phyloP scores from a whole-genome alignment of 352 stramenopile genomes.

The Phytopythium mirpurense region DNA sequence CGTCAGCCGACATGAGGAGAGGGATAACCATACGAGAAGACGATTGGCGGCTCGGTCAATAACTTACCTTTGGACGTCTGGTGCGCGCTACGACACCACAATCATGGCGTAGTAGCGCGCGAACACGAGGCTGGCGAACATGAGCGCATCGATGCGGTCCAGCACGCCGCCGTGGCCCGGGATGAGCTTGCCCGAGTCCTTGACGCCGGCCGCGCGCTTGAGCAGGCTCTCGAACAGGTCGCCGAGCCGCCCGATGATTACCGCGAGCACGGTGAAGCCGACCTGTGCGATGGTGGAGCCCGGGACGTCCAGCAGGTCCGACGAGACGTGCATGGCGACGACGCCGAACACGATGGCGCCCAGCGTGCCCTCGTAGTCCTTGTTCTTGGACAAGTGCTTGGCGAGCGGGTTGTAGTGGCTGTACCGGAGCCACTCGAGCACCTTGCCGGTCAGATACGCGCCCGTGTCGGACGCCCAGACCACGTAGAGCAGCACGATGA shows the following conservation, averaged over 20 bases:
- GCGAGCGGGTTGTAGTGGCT: constrained; percentile 77
- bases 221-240: constrained; percentile 95
- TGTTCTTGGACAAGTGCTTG: constrained; percentile 92
- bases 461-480: constrained; percentile 88
- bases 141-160: constrained; percentile 94
- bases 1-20: neutral
- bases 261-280: constrained; percentile 84
- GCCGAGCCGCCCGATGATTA: constrained; percentile 91
- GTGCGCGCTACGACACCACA: constrained; percentile 15
- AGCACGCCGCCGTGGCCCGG: constrained; percentile 95
- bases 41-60: neutral
- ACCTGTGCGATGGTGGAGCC: constrained; percentile 77
- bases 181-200: constrained; percentile 95
- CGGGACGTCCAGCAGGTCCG: constrained; percentile 60
- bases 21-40: neutral
- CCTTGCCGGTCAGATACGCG: constrained; percentile 91
- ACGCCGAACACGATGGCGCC: constrained; percentile 81
- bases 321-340: constrained; percentile 83
- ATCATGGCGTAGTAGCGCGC: constrained; percentile 52
- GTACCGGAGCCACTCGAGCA: constrained; percentile 81
- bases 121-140: constrained; percentile 84
- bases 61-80: too few relatives aligned
- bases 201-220: constrained; percentile 93
- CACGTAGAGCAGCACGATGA: constrained; percentile 59
- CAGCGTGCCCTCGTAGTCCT: constrained; percentile 92